Evolutionary conservation across 2,329 filamentous ascomycete species (phyloP), one percentile per base, ranked within the genome.

Genomic region (Ophiostoma tasmaniense): DNA sequence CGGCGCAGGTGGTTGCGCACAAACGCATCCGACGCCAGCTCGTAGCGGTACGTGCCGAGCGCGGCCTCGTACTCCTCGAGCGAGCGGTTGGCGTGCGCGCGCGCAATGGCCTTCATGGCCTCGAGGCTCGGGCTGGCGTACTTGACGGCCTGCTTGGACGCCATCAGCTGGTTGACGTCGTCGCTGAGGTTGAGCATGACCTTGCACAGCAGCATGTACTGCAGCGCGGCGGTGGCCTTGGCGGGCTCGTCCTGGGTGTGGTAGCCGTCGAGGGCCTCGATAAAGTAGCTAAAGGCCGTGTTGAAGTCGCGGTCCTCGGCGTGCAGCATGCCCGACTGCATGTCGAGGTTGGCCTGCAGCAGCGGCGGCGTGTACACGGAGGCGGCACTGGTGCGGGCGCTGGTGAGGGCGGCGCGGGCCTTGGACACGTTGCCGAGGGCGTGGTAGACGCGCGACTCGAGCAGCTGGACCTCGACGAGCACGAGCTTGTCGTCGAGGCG

Each of bases 201-300:
- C 84, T 99, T 99, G 88, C 95, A 98, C 45, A 99, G 89, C 68
- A 99, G 87, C 95, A 99, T 99, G 84, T 99, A 99, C 83, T 99
- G 95, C 73, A 99, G 84, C 13, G 95, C 93, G 14, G 94, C 92
- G n/a, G 94, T 96, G n/a, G 96, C 95, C 80, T 93, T 93, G 73
- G 85, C 82, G 52, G 89, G 83, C 77, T 97, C 93, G 74, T 99
- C 95, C 79, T 96, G 93, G 64, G 90, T 89, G 81, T 95, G 92
- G 80, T 98, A 99, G 71, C 95, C 95, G 78, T 99, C 95, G 72
- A 99, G 88, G 2, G 96, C 95, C 82, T 99, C 95, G 79, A 99
- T 98, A 80, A 99, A 99, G 85, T 99, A 99, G 66, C 93, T 97
- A 80, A 91, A 99, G 66, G 95, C 92, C 33, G 95, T 99, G 83